A percentile compares a stretch with the other conserved stretches of the same genome.
Conservation (phyloP, 345 rosid genomes). For the Odontarrhena argentea region DNA sequence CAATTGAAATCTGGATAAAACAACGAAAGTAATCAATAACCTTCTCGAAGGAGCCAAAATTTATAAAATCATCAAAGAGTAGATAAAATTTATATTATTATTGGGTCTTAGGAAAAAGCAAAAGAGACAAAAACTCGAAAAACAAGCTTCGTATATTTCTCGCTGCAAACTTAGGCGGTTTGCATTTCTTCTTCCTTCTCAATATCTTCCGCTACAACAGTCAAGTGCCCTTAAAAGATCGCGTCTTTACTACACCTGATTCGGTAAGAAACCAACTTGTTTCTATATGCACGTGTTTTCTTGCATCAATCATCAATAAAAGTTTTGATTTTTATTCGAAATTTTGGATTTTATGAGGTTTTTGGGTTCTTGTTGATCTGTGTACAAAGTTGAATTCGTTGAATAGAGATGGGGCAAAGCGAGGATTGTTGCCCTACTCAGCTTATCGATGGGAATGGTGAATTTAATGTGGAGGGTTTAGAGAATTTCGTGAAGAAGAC, state of each 20-base stretch:
- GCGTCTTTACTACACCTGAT: constrained; percentile 1
- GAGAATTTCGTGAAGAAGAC: constrained; percentile 55
- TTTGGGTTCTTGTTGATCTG: not conserved
- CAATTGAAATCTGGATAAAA: too few species aligned
- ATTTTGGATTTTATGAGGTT: not conserved
- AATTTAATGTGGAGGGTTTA: constrained; percentile 62
- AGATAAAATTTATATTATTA: constrained; percentile 2
- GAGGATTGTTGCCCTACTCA: constrained; percentile 59
- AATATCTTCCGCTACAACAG: constrained; percentile 17
- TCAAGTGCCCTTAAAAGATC: not conserved
- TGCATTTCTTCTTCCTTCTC: constrained; percentile 12
- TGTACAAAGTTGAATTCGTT: not conserved
- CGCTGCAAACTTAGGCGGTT: constrained; percentile 33
- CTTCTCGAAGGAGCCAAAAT: not conserved
- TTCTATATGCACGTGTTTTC: constrained; percentile 29
- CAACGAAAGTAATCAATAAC: not conserved
- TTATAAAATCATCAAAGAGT: not conserved
- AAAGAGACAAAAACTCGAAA: constrained; percentile 36
- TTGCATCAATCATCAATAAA: constrained; percentile 3
- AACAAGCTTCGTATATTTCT: constrained; percentile 39
- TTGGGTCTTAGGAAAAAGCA: not conserved
- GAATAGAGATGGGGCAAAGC: constrained; percentile 32
- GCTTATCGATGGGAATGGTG: constrained; percentile 63
- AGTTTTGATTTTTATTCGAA: not conserved
- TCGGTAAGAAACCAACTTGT: constrained; percentile 23